These are phyloP conservation scores for Delonix regia DNA, from an alignment of 306 rosid species.

Conservation along the genomic window DNA sequence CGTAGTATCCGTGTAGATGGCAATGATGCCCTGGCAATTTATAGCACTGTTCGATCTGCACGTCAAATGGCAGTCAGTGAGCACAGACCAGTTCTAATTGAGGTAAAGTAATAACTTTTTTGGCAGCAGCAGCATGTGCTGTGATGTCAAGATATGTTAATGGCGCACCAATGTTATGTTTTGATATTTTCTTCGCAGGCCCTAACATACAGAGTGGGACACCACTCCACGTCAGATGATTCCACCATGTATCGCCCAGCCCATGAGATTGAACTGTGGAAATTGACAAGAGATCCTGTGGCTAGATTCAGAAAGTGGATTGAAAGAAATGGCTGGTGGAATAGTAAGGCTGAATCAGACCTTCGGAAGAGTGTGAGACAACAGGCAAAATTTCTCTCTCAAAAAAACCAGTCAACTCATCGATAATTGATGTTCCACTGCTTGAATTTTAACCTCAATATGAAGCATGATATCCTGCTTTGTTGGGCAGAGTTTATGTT, in stretches of 20 bases:
- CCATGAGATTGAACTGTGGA: conserved; percentile 87
- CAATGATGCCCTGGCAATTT: conserved; percentile 86
- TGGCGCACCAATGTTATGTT: conserved; percentile 25
- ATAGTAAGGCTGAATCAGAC: conserved; percentile 59
- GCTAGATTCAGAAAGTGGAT: conserved; percentile 90
- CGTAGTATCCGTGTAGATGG: conserved; percentile 93
- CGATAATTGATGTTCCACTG: not conserved
- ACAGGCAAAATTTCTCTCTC: conserved; percentile 54
- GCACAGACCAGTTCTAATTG: conserved; percentile 79
- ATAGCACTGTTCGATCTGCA: conserved; percentile 74
- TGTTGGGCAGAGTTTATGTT: not conserved
- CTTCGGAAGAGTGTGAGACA: conserved; percentile 61
- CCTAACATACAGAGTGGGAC: conserved; percentile 91
- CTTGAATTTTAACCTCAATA: not conserved
- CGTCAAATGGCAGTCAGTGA: conserved; percentile 82
- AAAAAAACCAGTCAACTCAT: conserved; percentile 8
- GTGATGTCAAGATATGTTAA: conserved; percentile 23
- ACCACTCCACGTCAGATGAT: conserved; percentile 96
- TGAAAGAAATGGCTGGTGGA: conserved; percentile 89
- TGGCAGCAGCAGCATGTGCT: not conserved
- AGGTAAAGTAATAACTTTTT: conserved; percentile 52
- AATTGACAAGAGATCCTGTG: conserved; percentile 68
- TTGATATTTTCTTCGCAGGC: conserved; percentile 53
- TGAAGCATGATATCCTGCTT: not conserved
- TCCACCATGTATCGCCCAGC: conserved; percentile 86